A percentile compares a stretch with the other conserved stretches of the same genome.
Evolutionary conservation across 352 stramenopile species (phyloP).

Genomic region (Peronospora belbahrii): DNA sequence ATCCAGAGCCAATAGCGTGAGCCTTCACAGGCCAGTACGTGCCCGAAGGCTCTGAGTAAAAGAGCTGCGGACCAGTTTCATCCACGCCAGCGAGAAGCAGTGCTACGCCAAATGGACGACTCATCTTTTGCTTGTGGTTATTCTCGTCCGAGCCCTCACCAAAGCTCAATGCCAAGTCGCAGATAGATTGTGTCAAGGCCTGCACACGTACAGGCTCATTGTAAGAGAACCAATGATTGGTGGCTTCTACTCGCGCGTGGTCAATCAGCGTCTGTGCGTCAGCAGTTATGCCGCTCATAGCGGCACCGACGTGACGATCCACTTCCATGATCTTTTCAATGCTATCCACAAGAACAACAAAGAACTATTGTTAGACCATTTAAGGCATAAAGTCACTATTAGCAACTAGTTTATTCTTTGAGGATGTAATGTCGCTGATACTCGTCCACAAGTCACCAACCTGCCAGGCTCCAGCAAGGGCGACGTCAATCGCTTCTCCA

Average conservation of each 20-base stretch:
- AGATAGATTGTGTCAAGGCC: constrained; percentile 97
- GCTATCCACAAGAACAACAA: constrained; percentile 33
- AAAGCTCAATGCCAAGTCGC: constrained; percentile 97
- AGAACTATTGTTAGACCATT: neutral
- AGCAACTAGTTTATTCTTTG: neutral
- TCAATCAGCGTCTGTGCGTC: constrained; percentile 98
- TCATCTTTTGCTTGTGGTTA: constrained; percentile 97
- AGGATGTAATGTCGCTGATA: neutral
- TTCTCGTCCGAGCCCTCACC: constrained; percentile 88
- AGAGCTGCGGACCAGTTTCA: constrained; percentile 90
- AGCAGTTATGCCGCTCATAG: constrained; percentile 97
- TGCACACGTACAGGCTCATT: constrained; percentile 97
- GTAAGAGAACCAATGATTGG: constrained; percentile 98
- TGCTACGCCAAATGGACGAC: constrained; percentile 96
- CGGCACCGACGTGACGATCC: constrained; percentile 95
- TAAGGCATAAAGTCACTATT: neutral
- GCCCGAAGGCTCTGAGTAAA: constrained; percentile 96
- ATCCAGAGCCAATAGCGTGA: constrained; percentile 97
- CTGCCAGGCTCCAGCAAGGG: constrained; percentile 91
- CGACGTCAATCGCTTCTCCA: constrained; percentile 98
- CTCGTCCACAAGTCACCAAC: constrained; percentile 20
- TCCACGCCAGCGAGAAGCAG: constrained; percentile 96
- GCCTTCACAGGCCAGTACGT: constrained; percentile 98
- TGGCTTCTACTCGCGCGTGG: constrained; percentile 97
- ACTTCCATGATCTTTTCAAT: constrained; percentile 99